Evolutionary conservation across 2,329 filamentous ascomycete species (phyloP).

Genomic region (Trichoderma breve): DNA sequence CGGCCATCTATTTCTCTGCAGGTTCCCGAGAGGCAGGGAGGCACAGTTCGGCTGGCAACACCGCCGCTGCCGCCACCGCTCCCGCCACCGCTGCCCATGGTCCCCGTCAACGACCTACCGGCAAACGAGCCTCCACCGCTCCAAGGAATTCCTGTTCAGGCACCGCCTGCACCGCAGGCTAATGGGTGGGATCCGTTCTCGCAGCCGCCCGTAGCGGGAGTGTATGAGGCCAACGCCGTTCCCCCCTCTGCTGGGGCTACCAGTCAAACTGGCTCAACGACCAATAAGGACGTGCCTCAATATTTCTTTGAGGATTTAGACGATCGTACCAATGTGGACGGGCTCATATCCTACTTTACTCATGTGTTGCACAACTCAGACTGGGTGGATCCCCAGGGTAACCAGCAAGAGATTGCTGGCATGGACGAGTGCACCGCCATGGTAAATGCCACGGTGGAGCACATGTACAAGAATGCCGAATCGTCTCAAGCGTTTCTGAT

Average conservation of each 20-base stretch:
- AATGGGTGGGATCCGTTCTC: slow-evolving; percentile 25
- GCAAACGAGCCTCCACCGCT: slow-evolving; percentile 8
- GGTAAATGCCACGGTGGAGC: slow-evolving; percentile 52
- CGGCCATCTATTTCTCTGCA: slow-evolving; percentile 42
- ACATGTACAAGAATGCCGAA: slow-evolving; percentile 49
- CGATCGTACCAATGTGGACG: slow-evolving; percentile 56
- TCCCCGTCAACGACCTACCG: slow-evolving; percentile 50
- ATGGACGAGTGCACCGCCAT: slow-evolving; percentile 55
- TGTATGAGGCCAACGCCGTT: neutral
- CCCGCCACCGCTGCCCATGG: slow-evolving; percentile 40
- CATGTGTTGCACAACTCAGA: slow-evolving; percentile 48
- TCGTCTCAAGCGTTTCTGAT: slow-evolving; percentile 57
- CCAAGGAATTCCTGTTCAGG: neutral
- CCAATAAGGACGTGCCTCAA: slow-evolving; percentile 25
- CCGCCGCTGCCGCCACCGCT: slow-evolving; percentile 43
- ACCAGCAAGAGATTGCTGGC: slow-evolving; percentile 41
- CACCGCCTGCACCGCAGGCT: neutral
- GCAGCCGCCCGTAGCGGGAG: slow-evolving; percentile 26
- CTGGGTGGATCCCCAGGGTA: slow-evolving; percentile 52
- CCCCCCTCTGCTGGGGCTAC: neutral
- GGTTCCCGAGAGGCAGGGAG: slow-evolving; percentile 53
- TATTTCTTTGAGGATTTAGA: slow-evolving; percentile 38
- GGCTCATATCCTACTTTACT: slow-evolving; percentile 55
- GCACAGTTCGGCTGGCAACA: slow-evolving; percentile 62
- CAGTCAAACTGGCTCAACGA: neutral